These are phyloP conservation scores for Populus pruinosa DNA, from an alignment of 345 rosid genomes.

Conservation along the genomic window DNA sequence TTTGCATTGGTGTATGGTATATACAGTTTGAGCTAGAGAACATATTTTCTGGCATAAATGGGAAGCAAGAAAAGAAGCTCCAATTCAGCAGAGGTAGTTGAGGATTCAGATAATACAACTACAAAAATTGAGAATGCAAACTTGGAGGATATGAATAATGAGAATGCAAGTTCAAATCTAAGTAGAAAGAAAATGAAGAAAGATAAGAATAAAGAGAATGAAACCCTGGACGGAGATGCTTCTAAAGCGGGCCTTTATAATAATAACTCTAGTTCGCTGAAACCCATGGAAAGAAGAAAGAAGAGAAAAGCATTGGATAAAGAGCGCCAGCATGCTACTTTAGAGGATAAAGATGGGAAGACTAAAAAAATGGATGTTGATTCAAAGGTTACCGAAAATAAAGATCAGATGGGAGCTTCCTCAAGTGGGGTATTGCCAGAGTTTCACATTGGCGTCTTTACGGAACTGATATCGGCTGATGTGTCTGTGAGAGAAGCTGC, in stretches of 20 bases:
- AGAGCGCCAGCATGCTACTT: constrained; percentile 43
- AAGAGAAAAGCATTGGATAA: constrained; percentile 73
- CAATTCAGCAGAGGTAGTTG: constrained; percentile 31
- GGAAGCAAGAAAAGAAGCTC: constrained; percentile 57
- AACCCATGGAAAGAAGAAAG: constrained; percentile 85
- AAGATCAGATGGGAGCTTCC: constrained; percentile 22
- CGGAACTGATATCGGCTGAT: constrained; percentile 65
- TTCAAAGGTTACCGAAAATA: constrained; percentile 23
- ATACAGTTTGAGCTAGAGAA: background rate
- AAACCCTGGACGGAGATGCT: background rate
- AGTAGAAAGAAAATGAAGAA: constrained; percentile 47
- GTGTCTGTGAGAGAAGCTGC: constrained; percentile 58
- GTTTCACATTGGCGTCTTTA: constrained; percentile 70
- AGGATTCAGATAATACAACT: constrained; percentile 19
- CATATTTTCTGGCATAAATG: constrained; percentile 33
- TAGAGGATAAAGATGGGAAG: constrained; percentile 23
- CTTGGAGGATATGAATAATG: constrained; percentile 17
- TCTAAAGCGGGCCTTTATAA: constrained; percentile 3
- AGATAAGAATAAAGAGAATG: constrained; percentile 6
- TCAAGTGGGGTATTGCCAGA: constrained; percentile 43
- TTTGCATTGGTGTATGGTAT: background rate
- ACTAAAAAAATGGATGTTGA: constrained; percentile 19
- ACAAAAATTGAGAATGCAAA: constrained; percentile 9
- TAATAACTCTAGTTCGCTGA: constrained; percentile 29
- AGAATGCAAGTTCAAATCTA: background rate